Base-by-base conservation (phyloP, 2,329 filamentous ascomycete species). In the Lasiodiplodia hormozganensis region DNA sequence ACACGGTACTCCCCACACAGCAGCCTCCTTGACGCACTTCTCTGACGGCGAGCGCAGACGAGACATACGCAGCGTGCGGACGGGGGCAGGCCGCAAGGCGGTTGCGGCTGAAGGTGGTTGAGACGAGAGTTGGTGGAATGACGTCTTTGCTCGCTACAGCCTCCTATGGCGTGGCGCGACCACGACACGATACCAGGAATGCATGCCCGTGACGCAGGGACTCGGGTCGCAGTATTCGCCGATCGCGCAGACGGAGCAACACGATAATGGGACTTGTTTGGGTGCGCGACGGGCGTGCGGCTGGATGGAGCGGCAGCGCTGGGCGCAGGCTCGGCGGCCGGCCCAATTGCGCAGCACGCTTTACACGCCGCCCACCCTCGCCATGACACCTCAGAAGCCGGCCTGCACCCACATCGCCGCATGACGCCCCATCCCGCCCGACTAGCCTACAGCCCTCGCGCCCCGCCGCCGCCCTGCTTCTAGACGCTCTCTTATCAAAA, bases 351-450 rank as follows among this genome's bases (percentile, higher is more conserved):
- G 12, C 12, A 25, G 28, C 58, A 28, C 25, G 47, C 60, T 52
- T 64, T 64, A 38, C 47, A 21, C 43, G 36, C 60, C 23, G 38
- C 36, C n/a, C 23, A n/a, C 36, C 57, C 58, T 49, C 47, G 47
- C 47, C 18, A 49, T 23, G 40, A 34, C 40, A 43, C 58, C 23
- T 62, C 58, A 62, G 25, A 51, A 62, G 58, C 58, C 58, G 58
- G 40, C 47, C 18, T 38, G 47, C n/a, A 51, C 21, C 28, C 40
- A 34, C 34, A 31, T 21, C 36, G 23, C 36, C 10, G 65, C 65
- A 67, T 67, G 65, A 67, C 65, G 53, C 56, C 21, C 10, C 34
- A 57, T 51, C 53, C 54, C 65, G 53, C 65, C 51, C 21, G 43
- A 52, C 43, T 58, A 60, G 43, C 65, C 51, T 43, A 43, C 56